Evolutionary conservation across 805 yeast genomes (phyloP).

Genomic region (Starmerella khaoyaiensis): DNA sequence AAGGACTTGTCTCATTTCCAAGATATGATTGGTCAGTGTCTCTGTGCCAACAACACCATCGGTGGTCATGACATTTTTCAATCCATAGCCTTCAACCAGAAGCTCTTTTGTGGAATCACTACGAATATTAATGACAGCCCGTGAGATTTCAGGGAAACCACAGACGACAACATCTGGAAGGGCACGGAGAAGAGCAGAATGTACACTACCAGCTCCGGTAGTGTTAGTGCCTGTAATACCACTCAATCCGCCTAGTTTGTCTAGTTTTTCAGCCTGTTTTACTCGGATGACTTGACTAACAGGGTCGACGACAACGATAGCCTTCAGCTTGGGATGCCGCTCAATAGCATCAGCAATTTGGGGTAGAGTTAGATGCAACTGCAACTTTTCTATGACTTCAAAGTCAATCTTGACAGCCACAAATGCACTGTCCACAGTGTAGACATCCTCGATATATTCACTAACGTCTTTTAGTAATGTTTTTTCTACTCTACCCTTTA

Average conservation of each 20-base stretch:
- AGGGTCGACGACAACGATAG: constrained; percentile 53
- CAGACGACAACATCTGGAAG: constrained; percentile 82
- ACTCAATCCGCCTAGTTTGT: neutral
- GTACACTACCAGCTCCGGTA: constrained; percentile 16
- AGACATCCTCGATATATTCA: constrained; percentile 85
- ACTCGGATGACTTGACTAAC: constrained; percentile 40
- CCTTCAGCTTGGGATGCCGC: constrained; percentile 79
- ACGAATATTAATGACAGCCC: constrained; percentile 91
- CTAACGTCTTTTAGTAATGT: constrained; percentile 79
- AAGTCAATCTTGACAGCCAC: constrained; percentile 71
- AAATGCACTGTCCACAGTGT: constrained; percentile 62
- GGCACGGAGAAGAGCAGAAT: constrained; percentile 54
- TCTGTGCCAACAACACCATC: constrained; percentile 87
- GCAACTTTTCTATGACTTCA: constrained; percentile 74
- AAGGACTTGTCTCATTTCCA: constrained; percentile 76
- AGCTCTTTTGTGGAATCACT: constrained; percentile 74
- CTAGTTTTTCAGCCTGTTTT: constrained; percentile 5
- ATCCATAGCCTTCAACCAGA: constrained; percentile 94
- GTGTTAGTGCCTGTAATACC: constrained; percentile 5
- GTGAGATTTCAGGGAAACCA: constrained; percentile 79
- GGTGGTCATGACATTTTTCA: constrained; percentile 91
- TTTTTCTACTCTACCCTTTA: constrained; percentile 92
- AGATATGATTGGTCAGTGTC: constrained; percentile 81
- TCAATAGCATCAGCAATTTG: constrained; percentile 75
- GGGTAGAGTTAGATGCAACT: constrained; percentile 74